Evolutionary conservation across 2,329 filamentous ascomycete genomes (phyloP).

Genomic region (Ramichloridium luteum): DNA sequence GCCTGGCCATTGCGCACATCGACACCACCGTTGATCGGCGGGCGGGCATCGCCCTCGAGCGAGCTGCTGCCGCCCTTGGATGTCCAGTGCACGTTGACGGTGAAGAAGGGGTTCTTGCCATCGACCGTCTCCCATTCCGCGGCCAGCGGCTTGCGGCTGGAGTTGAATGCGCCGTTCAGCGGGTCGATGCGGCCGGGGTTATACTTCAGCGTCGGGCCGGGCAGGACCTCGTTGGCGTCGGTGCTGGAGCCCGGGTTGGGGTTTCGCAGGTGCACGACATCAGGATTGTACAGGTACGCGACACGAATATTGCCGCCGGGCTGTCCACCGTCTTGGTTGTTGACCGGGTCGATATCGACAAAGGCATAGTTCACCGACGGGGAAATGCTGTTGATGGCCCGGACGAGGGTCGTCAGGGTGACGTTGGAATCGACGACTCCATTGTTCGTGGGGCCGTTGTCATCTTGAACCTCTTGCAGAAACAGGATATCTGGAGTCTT

Average conservation of each 20-base stretch:
- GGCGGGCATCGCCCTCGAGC: slow-evolving; percentile 52
- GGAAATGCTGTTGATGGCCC: slow-evolving; percentile 37
- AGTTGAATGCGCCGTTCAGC: slow-evolving; percentile 44
- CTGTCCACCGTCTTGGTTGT: slow-evolving; percentile 52
- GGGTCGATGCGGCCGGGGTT: slow-evolving; percentile 61
- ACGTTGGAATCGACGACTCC: slow-evolving; percentile 44
- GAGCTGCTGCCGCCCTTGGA: slow-evolving; percentile 55
- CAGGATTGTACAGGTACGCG: slow-evolving; percentile 56
- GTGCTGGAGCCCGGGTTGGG: slow-evolving; percentile 43
- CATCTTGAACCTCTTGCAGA: slow-evolving; percentile 59
- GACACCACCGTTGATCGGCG: slow-evolving; percentile 54
- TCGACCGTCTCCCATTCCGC: slow-evolving; percentile 52
- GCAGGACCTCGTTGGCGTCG: slow-evolving; percentile 46
- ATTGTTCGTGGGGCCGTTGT: slow-evolving; percentile 49
- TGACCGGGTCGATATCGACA: slow-evolving; percentile 44
- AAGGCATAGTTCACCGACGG: slow-evolving; percentile 46
- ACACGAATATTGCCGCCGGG: slow-evolving; percentile 61
- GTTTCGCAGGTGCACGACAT: slow-evolving; percentile 46
- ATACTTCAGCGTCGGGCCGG: slow-evolving; percentile 47
- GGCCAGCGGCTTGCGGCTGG: slow-evolving; percentile 54
- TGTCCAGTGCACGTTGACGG: slow-evolving; percentile 57
- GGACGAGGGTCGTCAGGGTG: slow-evolving; percentile 45
- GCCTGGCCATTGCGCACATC: slow-evolving; percentile 46
- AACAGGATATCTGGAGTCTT: slow-evolving; percentile 53
- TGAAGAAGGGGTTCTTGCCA: slow-evolving; percentile 50